These are phyloP conservation scores for Apiotrichum mycotoxinovorans DNA, from an alignment of 1,284 basidiomycete species.

Conservation along the genomic window DNA sequence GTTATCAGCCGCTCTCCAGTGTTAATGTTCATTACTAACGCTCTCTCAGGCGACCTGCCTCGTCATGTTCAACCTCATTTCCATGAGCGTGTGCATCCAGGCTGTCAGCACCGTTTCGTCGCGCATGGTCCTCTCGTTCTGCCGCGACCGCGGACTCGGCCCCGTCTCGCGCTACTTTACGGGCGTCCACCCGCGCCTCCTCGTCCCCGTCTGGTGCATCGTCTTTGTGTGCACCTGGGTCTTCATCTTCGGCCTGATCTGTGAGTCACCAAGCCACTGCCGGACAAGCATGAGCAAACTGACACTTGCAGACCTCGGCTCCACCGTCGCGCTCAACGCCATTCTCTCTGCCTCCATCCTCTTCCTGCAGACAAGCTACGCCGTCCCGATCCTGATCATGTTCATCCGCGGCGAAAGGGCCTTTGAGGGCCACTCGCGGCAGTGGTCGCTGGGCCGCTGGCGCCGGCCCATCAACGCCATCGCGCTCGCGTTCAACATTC, in stretches of 20 bases:
- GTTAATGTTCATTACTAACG: neutral
- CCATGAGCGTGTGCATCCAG: constrained; percentile 23
- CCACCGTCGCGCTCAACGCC: constrained; percentile 2
- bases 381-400: constrained; percentile 29
- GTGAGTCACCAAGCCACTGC: neutral
- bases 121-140: constrained; percentile 18
- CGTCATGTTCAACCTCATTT: constrained; percentile 25
- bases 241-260: constrained; percentile 51
- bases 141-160: constrained; percentile 11
- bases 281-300: neutral
- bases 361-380: constrained; percentile 1
- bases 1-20: neutral
- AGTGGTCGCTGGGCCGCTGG: constrained; percentile 38
- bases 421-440: constrained; percentile 36
- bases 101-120: constrained; percentile 26
- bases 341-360: constrained; percentile 3
- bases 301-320: constrained; percentile 20
- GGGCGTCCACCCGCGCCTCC: constrained; percentile 16
- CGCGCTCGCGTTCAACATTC: constrained; percentile 47
- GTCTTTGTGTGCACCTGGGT: constrained; percentile 47
- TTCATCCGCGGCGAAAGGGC: constrained; percentile 48
- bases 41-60: constrained; percentile 22
- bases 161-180: constrained; percentile 1
- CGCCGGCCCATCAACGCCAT: constrained; percentile 44
- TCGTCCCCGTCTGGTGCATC: constrained; percentile 29